Percentiles rank a stretch among this genome's conserved stretches.
Conservation (phyloP, 108 stramenopile genomes). For the Chaetoceros tenuissimus region DNA sequence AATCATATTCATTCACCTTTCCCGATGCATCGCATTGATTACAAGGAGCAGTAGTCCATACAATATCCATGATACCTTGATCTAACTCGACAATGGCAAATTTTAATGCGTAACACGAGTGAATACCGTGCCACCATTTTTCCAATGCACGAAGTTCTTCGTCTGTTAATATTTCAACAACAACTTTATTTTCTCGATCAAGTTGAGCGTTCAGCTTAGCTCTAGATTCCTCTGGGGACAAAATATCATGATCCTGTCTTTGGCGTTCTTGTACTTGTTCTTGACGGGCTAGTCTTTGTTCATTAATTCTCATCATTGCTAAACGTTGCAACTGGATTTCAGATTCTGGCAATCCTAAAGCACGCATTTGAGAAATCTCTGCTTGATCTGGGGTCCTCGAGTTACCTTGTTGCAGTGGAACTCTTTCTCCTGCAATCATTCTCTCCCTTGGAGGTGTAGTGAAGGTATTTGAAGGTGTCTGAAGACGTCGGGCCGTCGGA, state of each 20-base stretch:
- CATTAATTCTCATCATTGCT: constrained; percentile 49
- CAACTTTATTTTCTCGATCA: constrained; percentile 72
- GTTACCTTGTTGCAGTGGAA: not conserved
- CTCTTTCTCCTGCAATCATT: constrained; percentile 4
- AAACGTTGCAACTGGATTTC: constrained; percentile 50
- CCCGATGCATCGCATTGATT: constrained; percentile 65
- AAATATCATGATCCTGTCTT: not conserved
- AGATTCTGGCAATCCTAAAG: constrained; percentile 45
- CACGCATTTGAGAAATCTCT: constrained; percentile 40
- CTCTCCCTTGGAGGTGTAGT: no score
- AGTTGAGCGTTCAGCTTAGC: constrained; percentile 40
- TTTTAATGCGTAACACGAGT: constrained; percentile 23
- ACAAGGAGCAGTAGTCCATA: constrained; percentile 53
- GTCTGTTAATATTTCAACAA: constrained; percentile 70
- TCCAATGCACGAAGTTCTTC: constrained; percentile 62
- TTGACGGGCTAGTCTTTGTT: constrained; percentile 21
- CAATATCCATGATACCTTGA: constrained; percentile 16
- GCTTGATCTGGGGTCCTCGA: constrained; percentile 19
- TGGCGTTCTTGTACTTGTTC: not conserved
- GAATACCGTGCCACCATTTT: constrained; percentile 43
- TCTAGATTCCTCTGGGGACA: constrained; percentile 1
- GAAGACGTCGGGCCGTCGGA: not conserved
- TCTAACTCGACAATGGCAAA: constrained; percentile 33
- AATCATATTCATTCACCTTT: constrained; percentile 1
- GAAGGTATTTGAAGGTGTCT: not conserved